phyloP scores from a whole-genome alignment of 75 land plant species.

The Sequoia sempervirens region DNA sequence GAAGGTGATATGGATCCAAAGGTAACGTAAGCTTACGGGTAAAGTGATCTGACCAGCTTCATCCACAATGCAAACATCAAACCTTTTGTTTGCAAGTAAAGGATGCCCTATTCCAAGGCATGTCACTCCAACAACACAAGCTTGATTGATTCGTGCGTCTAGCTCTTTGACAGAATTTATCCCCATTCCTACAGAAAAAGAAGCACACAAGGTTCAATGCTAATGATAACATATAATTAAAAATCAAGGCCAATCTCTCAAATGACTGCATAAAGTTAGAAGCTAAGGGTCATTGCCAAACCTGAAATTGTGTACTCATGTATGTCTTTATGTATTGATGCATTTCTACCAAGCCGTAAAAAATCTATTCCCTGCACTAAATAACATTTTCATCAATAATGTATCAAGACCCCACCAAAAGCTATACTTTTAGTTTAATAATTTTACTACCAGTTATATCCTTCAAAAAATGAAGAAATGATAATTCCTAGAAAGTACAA shows the following conservation, averaged over 20 bases:
- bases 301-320: slow-evolving; percentile 48
- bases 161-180: slow-evolving; percentile 48
- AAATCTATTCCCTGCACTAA: slow-evolving; percentile 71
- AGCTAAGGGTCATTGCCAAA: slow-evolving; percentile 5
- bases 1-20: neutral
- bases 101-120: slow-evolving; percentile 79
- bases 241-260: neutral
- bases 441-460: neutral
- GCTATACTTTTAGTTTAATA: neutral
- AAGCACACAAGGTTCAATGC: neutral
- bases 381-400: neutral
- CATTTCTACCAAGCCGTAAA: slow-evolving; percentile 69
- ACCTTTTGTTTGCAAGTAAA: slow-evolving; percentile 59
- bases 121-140: slow-evolving; percentile 73
- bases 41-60: slow-evolving; percentile 93
- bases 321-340: slow-evolving; percentile 69
- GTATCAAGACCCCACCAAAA: neutral
- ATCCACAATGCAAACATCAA: slow-evolving; percentile 93
- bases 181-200: slow-evolving; percentile 28
- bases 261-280: slow-evolving; percentile 1
- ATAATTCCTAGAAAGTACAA: neutral
- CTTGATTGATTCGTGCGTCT: slow-evolving; percentile 38
- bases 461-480: neutral
- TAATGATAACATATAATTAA: neutral
- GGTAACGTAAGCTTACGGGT: slow-evolving; percentile 46